A percentile compares a stretch with the other conserved stretches of the same genome.
phyloP scores from a whole-genome alignment of 768 basidiomycete genomes.

The Auricularia sp. region DNA sequence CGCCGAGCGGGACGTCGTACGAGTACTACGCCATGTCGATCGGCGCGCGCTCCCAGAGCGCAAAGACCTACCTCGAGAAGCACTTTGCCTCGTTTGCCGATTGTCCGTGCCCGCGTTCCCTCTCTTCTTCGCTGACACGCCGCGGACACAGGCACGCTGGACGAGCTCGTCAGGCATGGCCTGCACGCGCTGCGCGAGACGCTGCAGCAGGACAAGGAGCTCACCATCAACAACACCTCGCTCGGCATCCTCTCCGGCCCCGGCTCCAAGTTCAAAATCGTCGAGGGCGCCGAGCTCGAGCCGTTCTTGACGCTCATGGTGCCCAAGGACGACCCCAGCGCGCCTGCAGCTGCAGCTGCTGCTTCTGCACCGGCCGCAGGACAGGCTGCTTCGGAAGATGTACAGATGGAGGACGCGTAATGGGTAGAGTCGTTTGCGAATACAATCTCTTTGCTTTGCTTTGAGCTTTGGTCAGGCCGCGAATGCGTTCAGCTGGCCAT shows the following conservation, averaged over 20 bases:
- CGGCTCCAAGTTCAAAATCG: conserved; percentile 65
- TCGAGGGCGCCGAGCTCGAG: conserved; percentile 73
- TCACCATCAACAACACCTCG: conserved; percentile 87
- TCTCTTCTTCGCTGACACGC: background rate
- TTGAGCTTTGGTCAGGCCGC: no score
- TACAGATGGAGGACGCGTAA: conserved; percentile 61
- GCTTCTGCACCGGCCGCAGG: conserved; percentile 31
- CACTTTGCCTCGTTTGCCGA: conserved; percentile 81
- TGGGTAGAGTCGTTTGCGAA: no score
- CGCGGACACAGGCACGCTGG: conserved; percentile 52
- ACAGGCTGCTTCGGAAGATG: conserved; percentile 49
- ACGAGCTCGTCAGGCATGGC: conserved; percentile 86
- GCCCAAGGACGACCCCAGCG: conserved; percentile 41
- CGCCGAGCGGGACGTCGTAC: conserved; percentile 92
- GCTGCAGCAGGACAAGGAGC: conserved; percentile 95
- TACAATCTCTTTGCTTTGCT: no score
- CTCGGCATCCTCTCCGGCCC: conserved; percentile 80
- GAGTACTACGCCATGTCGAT: conserved; percentile 99
- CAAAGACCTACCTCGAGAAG: conserved; percentile 96
- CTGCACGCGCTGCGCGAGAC: conserved; percentile 93
- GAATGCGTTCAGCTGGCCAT: no score
- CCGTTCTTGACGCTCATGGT: conserved; percentile 72
- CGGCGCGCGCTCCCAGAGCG: conserved; percentile 94
- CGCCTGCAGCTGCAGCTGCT: conserved; percentile 16
- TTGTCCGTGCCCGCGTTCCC: conserved; percentile 41